Percentiles rank a stretch among this genome's conserved stretches.
Evolutionary conservation across 2,329 filamentous ascomycete species (phyloP).

Genomic region (Aschersonia sp.): DNA sequence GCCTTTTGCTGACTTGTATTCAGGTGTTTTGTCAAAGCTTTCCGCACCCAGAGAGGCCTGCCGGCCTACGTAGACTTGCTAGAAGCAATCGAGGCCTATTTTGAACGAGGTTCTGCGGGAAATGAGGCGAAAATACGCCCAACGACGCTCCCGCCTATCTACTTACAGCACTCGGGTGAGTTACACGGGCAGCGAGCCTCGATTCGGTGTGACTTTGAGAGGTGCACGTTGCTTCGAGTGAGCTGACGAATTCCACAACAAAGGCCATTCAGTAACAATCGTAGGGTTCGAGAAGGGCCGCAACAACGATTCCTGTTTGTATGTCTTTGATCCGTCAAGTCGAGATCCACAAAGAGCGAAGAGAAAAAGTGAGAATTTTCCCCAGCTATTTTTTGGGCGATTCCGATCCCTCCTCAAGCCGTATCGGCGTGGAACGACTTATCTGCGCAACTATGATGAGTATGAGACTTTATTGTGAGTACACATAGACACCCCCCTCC

Average conservation of each 20-base stretch:
- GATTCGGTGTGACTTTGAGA: too few species aligned
- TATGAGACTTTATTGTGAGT: slow-evolving; percentile 68
- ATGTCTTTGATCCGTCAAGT: slow-evolving; percentile 84
- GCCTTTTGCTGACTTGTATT: not conserved
- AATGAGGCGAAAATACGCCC: slow-evolving; percentile 47
- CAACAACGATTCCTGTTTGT: slow-evolving; percentile 51
- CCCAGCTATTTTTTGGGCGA: slow-evolving; percentile 25
- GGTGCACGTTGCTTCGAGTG: not conserved
- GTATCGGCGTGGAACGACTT: slow-evolving; percentile 57
- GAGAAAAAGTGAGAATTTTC: slow-evolving; percentile 36
- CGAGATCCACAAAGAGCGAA: slow-evolving; percentile 51
- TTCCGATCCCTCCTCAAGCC: slow-evolving; percentile 40
- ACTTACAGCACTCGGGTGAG: slow-evolving; percentile 69
- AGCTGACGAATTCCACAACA: not conserved
- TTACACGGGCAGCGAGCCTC: not conserved
- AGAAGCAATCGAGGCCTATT: slow-evolving; percentile 59
- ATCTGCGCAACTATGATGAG: slow-evolving; percentile 55
- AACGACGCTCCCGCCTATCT: slow-evolving; percentile 69
- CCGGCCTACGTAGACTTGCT: slow-evolving; percentile 42
- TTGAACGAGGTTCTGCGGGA: slow-evolving; percentile 32
- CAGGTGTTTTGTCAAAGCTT: slow-evolving; percentile 49
- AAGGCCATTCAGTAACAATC: slow-evolving; percentile 81
- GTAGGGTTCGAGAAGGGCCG: slow-evolving; percentile 63
- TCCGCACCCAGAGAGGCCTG: slow-evolving; percentile 32
- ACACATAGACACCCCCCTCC: not conserved